phyloP scores from a whole-genome alignment of 1,284 basidiomycete genomes.

The Pseudozyma flocculosa region DNA sequence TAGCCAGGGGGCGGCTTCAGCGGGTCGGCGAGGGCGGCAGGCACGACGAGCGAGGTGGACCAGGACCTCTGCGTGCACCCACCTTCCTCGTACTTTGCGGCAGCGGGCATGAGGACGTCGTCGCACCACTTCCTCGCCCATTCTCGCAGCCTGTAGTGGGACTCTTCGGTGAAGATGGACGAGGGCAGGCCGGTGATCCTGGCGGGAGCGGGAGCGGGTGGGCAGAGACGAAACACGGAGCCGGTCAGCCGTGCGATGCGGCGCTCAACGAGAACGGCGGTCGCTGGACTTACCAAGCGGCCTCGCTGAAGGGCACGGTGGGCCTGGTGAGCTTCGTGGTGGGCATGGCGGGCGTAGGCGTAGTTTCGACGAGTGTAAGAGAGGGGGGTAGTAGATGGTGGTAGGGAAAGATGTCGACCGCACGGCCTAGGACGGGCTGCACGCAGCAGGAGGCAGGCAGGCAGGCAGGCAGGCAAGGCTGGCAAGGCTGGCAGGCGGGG shows the following conservation, averaged over 20 bases:
- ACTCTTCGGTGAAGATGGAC: slow-evolving; percentile 30
- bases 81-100: slow-evolving; percentile 24
- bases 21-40: too few species aligned
- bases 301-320: slow-evolving; percentile 37
- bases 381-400: too few species aligned
- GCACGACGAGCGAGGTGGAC: too few species aligned
- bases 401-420: too few species aligned
- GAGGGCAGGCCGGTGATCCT: slow-evolving; percentile 35
- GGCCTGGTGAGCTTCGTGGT: slow-evolving; percentile 25
- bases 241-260: background rate
- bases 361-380: too few species aligned
- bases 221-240: background rate
- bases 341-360: slow-evolving; percentile 10
- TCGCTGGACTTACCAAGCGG: slow-evolving; percentile 14
- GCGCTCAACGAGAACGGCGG: too few species aligned
- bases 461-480: too few species aligned
- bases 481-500: too few species aligned
- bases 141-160: slow-evolving; percentile 31
- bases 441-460: too few species aligned
- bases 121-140: slow-evolving; percentile 33
- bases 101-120: slow-evolving; percentile 26
- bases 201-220: background rate
- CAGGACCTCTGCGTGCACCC: background rate
- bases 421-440: too few species aligned
- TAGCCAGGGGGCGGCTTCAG: background rate